A percentile compares a stretch with the other conserved stretches of the same genome.
phyloP scores from a whole-genome alignment of 2,329 filamentous ascomycete species.

The Apiospora koreana region DNA sequence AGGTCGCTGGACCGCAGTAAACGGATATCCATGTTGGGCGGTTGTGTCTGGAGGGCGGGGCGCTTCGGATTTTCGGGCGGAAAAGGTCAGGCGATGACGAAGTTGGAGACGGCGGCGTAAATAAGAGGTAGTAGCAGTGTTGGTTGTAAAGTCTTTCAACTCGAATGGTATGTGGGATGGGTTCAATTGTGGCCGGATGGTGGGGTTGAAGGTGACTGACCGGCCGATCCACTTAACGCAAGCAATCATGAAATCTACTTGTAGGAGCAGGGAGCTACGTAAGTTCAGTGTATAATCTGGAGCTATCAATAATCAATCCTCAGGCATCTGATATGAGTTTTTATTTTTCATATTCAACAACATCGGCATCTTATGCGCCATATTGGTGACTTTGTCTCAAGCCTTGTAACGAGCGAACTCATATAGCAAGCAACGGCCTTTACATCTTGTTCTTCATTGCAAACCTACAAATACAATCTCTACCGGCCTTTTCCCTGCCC shows the following conservation, averaged over 20 bases:
- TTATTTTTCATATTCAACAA: background rate
- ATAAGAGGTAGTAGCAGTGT: background rate
- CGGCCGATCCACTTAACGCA: background rate
- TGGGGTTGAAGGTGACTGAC: background rate
- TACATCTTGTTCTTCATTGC: background rate
- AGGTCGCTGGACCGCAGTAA: slow-evolving; percentile 81
- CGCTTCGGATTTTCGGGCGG: background rate
- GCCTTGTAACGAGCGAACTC: background rate
- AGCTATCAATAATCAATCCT: too few species aligned
- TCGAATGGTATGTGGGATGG: background rate
- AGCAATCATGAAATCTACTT: background rate
- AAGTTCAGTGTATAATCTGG: too few species aligned
- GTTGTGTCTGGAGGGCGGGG: background rate
- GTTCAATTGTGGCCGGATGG: slow-evolving; percentile 4
- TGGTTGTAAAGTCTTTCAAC: background rate
- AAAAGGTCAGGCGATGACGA: background rate
- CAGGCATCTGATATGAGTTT: background rate
- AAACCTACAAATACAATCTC: background rate
- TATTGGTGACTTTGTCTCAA: background rate
- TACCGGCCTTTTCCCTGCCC: background rate
- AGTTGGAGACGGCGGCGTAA: background rate
- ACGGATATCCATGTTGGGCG: slow-evolving; percentile 79
- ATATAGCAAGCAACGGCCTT: background rate
- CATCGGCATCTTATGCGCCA: too few species aligned
- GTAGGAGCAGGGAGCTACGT: background rate